These are phyloP conservation scores for Friedmanniomyces endolithicus DNA, from an alignment of 495 filamentous ascomycete genomes.

Conservation along the genomic window DNA sequence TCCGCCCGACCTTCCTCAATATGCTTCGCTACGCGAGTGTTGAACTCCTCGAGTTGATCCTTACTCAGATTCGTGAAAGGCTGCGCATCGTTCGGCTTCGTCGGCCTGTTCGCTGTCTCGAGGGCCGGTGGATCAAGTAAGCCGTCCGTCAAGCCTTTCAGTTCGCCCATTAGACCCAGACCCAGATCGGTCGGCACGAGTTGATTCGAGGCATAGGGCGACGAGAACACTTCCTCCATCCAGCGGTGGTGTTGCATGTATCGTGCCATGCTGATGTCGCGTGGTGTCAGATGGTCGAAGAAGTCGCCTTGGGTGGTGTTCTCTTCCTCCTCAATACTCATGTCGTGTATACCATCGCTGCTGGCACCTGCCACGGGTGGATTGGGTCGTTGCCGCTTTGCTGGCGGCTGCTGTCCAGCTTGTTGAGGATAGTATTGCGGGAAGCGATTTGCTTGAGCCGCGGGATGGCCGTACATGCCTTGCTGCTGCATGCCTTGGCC, in stretches of 20 bases:
- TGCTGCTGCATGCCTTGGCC: constrained; percentile 9
- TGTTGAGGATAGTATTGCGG: constrained; percentile 22
- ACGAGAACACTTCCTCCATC: constrained; percentile 96
- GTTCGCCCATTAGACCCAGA: constrained; percentile 72
- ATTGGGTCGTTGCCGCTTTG: constrained; percentile 27
- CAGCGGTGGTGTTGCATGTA: constrained; percentile 95
- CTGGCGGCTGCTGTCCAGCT: constrained; percentile 25
- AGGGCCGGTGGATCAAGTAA: constrained; percentile 47
- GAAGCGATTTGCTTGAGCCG: background rate
- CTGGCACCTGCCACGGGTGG: constrained; percentile 16
- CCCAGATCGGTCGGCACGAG: constrained; percentile 83
- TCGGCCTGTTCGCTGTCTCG: constrained; percentile 29
- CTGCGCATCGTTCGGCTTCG: constrained; percentile 32
- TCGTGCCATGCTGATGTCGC: constrained; percentile 70
- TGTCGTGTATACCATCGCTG: constrained; percentile 29
- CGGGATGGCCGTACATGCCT: constrained; percentile 3
- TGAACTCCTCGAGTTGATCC: constrained; percentile 50
- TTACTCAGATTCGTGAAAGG: constrained; percentile 16
- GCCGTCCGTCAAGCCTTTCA: constrained; percentile 67
- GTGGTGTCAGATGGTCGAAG: constrained; percentile 74
- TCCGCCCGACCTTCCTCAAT: constrained; percentile 57
- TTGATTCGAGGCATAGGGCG: constrained; percentile 66
- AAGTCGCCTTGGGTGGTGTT: constrained; percentile 72
- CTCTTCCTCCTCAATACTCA: constrained; percentile 71
- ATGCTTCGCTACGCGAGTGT: constrained; percentile 54